phyloP scores from a whole-genome alignment of 2,329 filamentous ascomycete species.

The Neonectria sp. region DNA sequence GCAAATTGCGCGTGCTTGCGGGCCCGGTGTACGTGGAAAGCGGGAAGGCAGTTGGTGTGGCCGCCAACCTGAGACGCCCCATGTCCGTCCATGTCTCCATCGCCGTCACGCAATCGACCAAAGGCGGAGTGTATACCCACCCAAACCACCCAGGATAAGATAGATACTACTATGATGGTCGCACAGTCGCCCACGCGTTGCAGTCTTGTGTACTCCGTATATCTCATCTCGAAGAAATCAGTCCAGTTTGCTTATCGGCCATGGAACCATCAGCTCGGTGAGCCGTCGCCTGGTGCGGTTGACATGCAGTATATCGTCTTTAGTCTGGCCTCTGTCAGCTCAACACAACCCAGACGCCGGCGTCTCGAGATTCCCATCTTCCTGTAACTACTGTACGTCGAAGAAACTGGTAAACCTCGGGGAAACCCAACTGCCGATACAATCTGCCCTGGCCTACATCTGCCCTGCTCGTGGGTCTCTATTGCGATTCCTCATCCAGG shows the following conservation, averaged over 20 bases:
- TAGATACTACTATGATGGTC: neutral
- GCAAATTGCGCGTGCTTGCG: constrained; percentile 2
- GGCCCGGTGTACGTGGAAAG: constrained; percentile 8
- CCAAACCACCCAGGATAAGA: neutral
- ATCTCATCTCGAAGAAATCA: neutral
- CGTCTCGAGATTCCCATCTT: neutral
- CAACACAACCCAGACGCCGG: neutral
- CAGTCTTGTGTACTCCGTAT: neutral
- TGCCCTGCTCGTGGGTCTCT: neutral
- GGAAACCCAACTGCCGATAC: neutral
- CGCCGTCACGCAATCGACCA: constrained; percentile 28
- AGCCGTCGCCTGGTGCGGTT: neutral
- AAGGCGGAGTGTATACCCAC: constrained; percentile 18
- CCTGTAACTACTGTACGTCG: neutral
- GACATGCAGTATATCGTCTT: neutral
- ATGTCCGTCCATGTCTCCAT: neutral
- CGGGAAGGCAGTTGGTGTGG: neutral
- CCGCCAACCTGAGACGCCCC: too few relatives aligned
- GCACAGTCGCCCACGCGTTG: neutral
- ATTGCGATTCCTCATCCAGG: constrained; percentile 26
- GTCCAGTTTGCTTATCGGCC: neutral
- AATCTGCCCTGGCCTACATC: constrained; percentile 4
- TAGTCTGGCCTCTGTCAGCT: neutral
- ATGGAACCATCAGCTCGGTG: neutral
- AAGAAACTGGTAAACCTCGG: neutral